Percentiles rank a stretch among this genome's conserved stretches.
These are phyloP conservation scores for Colletotrichum nymphaeae DNA, from an alignment of 2,329 filamentous ascomycete species.

Conservation along the genomic window DNA sequence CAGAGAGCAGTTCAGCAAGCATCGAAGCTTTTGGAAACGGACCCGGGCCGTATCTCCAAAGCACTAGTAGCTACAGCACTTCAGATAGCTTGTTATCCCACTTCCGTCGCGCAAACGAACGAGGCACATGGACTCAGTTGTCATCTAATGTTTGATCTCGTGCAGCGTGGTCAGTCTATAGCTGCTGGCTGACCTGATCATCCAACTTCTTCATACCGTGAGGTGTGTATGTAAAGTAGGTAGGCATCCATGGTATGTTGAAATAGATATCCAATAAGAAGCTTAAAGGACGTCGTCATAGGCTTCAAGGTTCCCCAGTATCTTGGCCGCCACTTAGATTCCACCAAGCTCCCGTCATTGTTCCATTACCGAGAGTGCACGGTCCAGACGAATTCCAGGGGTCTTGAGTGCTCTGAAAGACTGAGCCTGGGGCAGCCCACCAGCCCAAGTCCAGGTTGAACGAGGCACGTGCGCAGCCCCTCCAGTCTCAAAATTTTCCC, in stretches of 20 bases:
- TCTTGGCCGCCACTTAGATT: slow-evolving; percentile 8
- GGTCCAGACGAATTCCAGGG: slow-evolving; percentile 24
- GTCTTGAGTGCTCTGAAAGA: neutral
- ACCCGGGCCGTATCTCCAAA: slow-evolving; percentile 22
- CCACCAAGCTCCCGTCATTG: neutral
- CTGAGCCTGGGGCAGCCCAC: neutral
- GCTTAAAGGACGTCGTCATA: neutral
- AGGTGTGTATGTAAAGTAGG: no score
- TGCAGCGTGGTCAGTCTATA: neutral
- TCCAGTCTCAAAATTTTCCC: slow-evolving; percentile 33
- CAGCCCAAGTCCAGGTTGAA: neutral
- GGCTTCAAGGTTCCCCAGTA: neutral
- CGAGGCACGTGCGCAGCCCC: slow-evolving; percentile 34
- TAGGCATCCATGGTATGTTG: neutral
- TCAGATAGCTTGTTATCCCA: slow-evolving; percentile 32
- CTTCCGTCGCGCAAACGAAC: slow-evolving; percentile 7
- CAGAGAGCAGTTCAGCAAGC: slow-evolving; percentile 32
- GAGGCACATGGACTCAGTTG: neutral
- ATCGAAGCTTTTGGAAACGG: slow-evolving; percentile 25
- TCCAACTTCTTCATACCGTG: no score
- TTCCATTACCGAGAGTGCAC: slow-evolving; percentile 9
- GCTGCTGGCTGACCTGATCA: no score
- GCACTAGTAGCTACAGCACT: slow-evolving; percentile 29
- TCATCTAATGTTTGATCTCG: neutral
- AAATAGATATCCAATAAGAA: neutral